These are phyloP conservation scores for Mycothermus thermophilus DNA, from an alignment of 495 filamentous ascomycete species.

Conservation along the genomic window DNA sequence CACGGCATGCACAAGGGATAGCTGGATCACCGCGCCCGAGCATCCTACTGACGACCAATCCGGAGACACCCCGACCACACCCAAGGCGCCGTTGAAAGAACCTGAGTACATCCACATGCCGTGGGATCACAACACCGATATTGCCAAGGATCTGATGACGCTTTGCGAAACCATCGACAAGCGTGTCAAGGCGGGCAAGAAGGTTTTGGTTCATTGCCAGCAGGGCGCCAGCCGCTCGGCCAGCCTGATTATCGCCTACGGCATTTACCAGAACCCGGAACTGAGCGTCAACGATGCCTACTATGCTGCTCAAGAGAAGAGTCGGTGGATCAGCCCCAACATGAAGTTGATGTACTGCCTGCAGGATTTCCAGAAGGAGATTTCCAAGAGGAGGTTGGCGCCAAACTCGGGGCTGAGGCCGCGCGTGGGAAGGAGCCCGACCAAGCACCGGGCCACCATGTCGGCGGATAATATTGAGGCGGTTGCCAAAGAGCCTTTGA, in stretches of 20 bases:
- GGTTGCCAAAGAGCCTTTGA: constrained; percentile 33
- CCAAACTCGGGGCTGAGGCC: constrained; percentile 31
- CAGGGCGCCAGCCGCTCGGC: constrained; percentile 92
- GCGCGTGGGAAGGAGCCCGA: constrained; percentile 32
- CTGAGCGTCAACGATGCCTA: constrained; percentile 89
- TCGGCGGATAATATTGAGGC: constrained; percentile 37
- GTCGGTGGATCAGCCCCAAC: constrained; percentile 93
- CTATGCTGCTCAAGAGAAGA: constrained; percentile 73
- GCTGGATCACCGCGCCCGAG: constrained; percentile 63
- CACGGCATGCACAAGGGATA: constrained; percentile 54
- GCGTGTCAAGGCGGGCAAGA: constrained; percentile 63
- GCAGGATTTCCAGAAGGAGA: constrained; percentile 73
- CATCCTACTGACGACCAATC: constrained; percentile 24
- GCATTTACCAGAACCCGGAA: constrained; percentile 77
- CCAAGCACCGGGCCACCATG: constrained; percentile 38
- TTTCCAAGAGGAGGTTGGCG: constrained; percentile 37
- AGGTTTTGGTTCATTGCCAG: constrained; percentile 86
- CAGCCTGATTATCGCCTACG: constrained; percentile 93
- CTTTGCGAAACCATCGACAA: constrained; percentile 83
- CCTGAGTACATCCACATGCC: constrained; percentile 93
- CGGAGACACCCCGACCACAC: constrained; percentile 40
- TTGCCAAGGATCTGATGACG: constrained; percentile 67
- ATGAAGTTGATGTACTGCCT: constrained; percentile 97
- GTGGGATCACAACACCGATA: constrained; percentile 97
- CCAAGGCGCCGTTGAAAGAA: constrained; percentile 37